Conservation (phyloP, 805 yeast species). For the Dipodascopsis tothii region DNA sequence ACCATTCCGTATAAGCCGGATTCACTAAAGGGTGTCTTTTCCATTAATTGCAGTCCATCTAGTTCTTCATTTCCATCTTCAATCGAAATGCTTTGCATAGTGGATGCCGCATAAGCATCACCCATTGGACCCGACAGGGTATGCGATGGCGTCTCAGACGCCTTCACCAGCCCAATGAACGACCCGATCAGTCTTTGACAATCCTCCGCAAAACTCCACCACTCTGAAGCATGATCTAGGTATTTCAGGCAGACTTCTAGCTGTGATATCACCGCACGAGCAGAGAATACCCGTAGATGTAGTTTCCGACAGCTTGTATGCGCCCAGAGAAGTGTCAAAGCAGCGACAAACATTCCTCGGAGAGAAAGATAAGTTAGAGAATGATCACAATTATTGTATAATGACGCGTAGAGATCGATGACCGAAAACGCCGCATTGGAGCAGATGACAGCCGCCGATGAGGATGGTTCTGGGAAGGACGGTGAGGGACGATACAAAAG, state of each 20-base stretch:
- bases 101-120: too few species aligned
- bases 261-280: conserved; percentile 1
- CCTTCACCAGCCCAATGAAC: background rate
- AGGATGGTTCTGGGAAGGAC: conserved; percentile 6
- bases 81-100: too few species aligned
- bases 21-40: too few species aligned
- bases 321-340: conserved; percentile 18
- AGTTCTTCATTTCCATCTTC: too few species aligned
- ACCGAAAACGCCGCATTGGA: conserved; percentile 8
- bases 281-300: conserved; percentile 1
- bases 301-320: conserved; percentile 5
- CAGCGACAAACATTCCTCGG: conserved; percentile 12
- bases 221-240: background rate
- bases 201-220: background rate
- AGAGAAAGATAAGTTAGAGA: conserved; percentile 8
- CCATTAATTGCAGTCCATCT: too few species aligned
- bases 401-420: conserved; percentile 9
- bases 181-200: background rate
- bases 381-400: background rate
- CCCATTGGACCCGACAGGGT: background rate
- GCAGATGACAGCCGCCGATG: conserved; percentile 10
- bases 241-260: background rate
- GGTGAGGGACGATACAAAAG: conserved; percentile 18
- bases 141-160: background rate
- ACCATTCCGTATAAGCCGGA: too few species aligned